These are phyloP conservation scores for Trichoderma lentiforme DNA, from an alignment of 2,329 filamentous ascomycete genomes.

Conservation along the genomic window DNA sequence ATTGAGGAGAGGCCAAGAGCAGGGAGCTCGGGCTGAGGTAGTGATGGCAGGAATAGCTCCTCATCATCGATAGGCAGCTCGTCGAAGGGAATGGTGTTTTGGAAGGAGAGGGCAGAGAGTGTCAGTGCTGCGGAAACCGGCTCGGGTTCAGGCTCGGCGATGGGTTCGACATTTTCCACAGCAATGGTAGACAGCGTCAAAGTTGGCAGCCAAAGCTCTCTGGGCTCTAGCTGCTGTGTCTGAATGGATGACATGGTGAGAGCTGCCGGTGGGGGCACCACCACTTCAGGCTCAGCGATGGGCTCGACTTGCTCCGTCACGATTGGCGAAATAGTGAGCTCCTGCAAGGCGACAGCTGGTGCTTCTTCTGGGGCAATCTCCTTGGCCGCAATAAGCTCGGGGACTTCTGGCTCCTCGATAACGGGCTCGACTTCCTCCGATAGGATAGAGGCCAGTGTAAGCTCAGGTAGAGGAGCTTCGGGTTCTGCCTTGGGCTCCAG, in stretches of 20 bases:
- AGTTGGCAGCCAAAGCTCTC: constrained; percentile 22
- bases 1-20: constrained; percentile 38
- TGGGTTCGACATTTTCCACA: constrained; percentile 34
- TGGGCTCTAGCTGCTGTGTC: constrained; percentile 30
- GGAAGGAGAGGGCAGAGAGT: constrained; percentile 30
- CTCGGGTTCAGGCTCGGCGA: constrained; percentile 30
- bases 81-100: constrained; percentile 36
- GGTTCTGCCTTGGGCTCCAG: constrained; percentile 32
- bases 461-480: constrained; percentile 19
- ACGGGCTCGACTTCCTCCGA: constrained; percentile 32
- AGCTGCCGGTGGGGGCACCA: constrained; percentile 19
- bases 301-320: constrained; percentile 31
- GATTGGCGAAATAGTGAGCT: constrained; percentile 29
- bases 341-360: constrained; percentile 3
- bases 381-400: constrained; percentile 2
- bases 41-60: background rate
- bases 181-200: constrained; percentile 36
- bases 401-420: constrained; percentile 24
- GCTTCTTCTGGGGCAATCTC: constrained; percentile 24
- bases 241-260: constrained; percentile 24
- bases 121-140: constrained; percentile 25
- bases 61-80: constrained; percentile 19
- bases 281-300: constrained; percentile 29
- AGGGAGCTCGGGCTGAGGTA: constrained; percentile 20
- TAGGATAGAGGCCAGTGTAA: constrained; percentile 32